Percentiles rank a stretch among this genome's conserved stretches.
Conservation (phyloP, 2,329 filamentous ascomycete genomes). For the Orbilia blumenaviensis region DNA sequence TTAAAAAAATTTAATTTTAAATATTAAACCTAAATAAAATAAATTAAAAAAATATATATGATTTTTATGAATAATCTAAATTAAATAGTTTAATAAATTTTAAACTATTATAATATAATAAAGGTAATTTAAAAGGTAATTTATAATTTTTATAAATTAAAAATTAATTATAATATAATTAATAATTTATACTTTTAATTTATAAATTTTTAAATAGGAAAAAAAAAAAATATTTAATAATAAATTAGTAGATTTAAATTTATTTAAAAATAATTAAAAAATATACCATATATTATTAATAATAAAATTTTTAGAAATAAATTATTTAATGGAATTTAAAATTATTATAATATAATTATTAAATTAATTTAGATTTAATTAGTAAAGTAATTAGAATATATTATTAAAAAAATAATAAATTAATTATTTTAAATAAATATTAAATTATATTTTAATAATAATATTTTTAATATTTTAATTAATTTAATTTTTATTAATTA, state of each 20-base stretch:
- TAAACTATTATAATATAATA: no score
- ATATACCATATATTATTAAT: not conserved
- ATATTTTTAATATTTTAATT: not conserved
- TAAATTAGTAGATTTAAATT: not conserved
- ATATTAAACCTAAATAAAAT: not conserved
- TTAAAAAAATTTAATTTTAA: not conserved
- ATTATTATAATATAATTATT: not conserved
- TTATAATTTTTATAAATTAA: not conserved
- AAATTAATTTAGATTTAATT: not conserved
- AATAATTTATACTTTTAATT: not conserved
- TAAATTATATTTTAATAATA: not conserved
- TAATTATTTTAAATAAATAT: not conserved
- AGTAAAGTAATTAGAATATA: not conserved
- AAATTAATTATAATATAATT: not conserved
- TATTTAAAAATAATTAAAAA: not conserved
- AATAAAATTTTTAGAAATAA: not conserved
- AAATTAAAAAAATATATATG: not conserved
- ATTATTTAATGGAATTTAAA: not conserved
- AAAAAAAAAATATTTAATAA: not conserved
- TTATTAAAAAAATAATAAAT: not conserved
- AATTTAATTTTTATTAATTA: no score
- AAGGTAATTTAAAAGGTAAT: not conserved
- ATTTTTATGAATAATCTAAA: no score
- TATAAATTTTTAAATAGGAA: not conserved
- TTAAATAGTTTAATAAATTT: no score